phyloP scores from a whole-genome alignment of 306 rosid genomes.

The Albizia julibrissin region DNA sequence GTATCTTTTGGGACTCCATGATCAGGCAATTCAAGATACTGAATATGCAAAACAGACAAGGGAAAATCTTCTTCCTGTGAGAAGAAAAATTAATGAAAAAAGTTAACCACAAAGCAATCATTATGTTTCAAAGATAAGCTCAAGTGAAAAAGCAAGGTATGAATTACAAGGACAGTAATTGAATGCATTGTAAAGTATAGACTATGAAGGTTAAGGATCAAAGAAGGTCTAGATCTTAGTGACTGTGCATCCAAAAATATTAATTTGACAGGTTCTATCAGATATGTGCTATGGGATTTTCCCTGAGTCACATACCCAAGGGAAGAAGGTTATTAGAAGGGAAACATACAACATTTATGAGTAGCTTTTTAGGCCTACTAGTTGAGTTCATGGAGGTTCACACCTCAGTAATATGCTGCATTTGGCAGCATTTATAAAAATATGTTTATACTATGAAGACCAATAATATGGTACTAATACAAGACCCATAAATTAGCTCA shows the following conservation, averaged over 20 bases:
- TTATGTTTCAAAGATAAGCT: slow-evolving; percentile 22
- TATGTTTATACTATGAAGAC: background rate
- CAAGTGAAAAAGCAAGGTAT: background rate
- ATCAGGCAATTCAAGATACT: slow-evolving; percentile 94
- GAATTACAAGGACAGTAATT: background rate
- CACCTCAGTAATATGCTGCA: background rate
- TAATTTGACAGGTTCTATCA: background rate
- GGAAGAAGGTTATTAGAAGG: background rate
- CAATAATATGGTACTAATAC: background rate
- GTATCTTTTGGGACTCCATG: slow-evolving; percentile 92
- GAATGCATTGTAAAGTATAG: background rate
- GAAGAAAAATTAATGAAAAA: slow-evolving; percentile 28
- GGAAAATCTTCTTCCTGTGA: slow-evolving; percentile 67
- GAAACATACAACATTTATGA: background rate
- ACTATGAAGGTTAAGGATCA: background rate
- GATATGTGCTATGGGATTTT: background rate
- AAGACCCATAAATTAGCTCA: background rate
- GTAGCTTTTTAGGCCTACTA: background rate
- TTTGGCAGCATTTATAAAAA: background rate
- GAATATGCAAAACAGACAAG: slow-evolving; percentile 78
- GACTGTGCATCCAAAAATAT: background rate
- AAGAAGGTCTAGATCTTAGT: background rate
- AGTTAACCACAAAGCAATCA: slow-evolving; percentile 14
- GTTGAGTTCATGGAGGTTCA: background rate
- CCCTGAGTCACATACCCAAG: background rate